Base-by-base conservation (phyloP, 2,329 filamentous ascomycete genomes). In the Neofusicoccum sp. region DNA sequence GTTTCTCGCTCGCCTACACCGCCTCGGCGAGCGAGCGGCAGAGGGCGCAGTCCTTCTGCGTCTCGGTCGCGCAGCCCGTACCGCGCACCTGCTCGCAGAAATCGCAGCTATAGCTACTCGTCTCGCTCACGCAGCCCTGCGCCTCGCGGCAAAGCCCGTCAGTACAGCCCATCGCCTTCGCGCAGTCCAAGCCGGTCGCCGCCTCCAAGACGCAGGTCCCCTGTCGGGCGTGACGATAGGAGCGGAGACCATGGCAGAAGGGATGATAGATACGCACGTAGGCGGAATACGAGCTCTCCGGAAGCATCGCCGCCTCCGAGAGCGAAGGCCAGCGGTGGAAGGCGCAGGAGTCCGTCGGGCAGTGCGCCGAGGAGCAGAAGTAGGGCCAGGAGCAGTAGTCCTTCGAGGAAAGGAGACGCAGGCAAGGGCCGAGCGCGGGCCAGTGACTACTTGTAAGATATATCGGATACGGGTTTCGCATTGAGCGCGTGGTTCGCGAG, bases 391-490 rank as follows among this genome's bases (percentile, higher is more conserved):
- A 54, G 58, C 40, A 57, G 28, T 3, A 60, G 57, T 12, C 43
- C 63, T 11, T 63, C 49, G n/a, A 65, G 66, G 24, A 62, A 62
- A 16, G 64, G 61, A 36, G 63, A 61, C 28, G 49, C 33, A 11
- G 59, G 41, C n/a, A 64, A 63, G 14, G 65, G 65, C 24, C 67
- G 68, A 45, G 68, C 67, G 12, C 64, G 62, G 54, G 68, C 68
- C 33, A 67, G 67, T 28, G 68, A 70, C 63, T 70, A 69, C 58
- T 63, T 69, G 61, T 70, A 56, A 49, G 31, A 33, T 26, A 24
- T 43, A 51, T 41, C 26, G 33, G 34, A 36, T 34, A 12, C 11
- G 24, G 34, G n/a, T 41, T 58, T 28, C 16, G 51, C 8, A 16
- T 24, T 41, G 12, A 41, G n/a, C 11, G 45, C 20, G 14, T 16